Evolutionary conservation across 345 rosid genomes (phyloP), one percentile per base, ranked within the genome.

Genomic region (Limnanthes douglasii): DNA sequence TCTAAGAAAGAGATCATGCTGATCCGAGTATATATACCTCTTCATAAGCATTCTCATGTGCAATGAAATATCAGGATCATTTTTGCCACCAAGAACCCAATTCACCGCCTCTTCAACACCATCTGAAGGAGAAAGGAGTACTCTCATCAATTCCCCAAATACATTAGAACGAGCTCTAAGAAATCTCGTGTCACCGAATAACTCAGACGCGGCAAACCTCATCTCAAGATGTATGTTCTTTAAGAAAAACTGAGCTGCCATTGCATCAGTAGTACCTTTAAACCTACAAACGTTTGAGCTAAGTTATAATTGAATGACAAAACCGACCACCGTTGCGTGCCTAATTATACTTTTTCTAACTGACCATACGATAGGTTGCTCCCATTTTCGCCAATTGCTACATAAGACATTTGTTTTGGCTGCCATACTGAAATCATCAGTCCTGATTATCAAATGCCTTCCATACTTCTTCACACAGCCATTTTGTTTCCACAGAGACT

Each of bases 1-100:
- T n/a, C n/a, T n/a, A n/a, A n/a, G n/a, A n/a, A n/a, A n/a, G n/a
- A n/a, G n/a, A n/a, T n/a, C n/a, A n/a, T n/a, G n/a, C n/a, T n/a
- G n/a, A n/a, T n/a, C n/a, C n/a, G n/a, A n/a, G n/a, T n/a, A n/a
- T n/a, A 37, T 46, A 41, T 66, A 80, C 96, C 88, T 78, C 54
- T 73, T 84, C 72, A 51, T 72, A 33, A 90, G 65, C 98, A 90
- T 84, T 43, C 96, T 62, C 88, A 62, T 77, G 60, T 90, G 98
- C 70, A 90, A 32, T 28, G 98, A 62, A 28, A 84, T 56, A 63
- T 80, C 96, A 60, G 98, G 98, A 41, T 69, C 79, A 34, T 44
- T 56, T 13, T 72, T 58, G 38, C 61, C 65, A 34, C 48, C 52
- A 43, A 90, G 62, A 64, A 57, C 86, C 96, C 84, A 64, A 37